Percentiles rank a stretch among this genome's conserved stretches.
These are phyloP conservation scores for Elsinoe perseae DNA, from an alignment of 2,329 filamentous ascomycete species.

Conservation along the genomic window DNA sequence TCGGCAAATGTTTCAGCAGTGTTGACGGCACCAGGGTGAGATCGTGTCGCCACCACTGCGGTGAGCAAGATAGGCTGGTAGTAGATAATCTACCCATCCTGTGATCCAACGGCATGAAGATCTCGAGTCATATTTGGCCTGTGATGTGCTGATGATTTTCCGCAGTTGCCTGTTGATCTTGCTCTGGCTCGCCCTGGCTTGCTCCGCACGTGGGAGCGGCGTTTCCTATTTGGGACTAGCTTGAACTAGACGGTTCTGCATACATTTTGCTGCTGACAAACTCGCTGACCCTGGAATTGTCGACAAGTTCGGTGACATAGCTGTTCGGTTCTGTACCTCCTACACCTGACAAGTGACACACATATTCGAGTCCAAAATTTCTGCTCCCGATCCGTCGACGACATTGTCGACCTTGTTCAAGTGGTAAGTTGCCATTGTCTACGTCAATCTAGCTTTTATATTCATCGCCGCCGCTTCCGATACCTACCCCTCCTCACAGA, in stretches of 20 bases:
- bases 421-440: not conserved
- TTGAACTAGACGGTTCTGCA: conserved; percentile 1
- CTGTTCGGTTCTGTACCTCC: conserved; percentile 2
- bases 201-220: conserved; percentile 12
- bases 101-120: not conserved
- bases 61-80: not conserved
- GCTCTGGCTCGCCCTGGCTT: not conserved
- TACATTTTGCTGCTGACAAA: conserved; percentile 10
- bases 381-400: not conserved
- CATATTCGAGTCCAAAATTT: not conserved
- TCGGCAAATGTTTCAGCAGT: not conserved
- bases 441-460: not conserved
- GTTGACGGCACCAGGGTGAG: not conserved
- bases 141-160: conserved; percentile 6
- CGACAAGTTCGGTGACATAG: conserved; percentile 44
- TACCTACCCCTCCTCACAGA: not conserved
- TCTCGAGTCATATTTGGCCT: conserved; percentile 9
- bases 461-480: conserved; percentile 1
- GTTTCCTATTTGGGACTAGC: not conserved
- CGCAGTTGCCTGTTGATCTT: conserved; percentile 8
- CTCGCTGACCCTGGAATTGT: conserved; percentile 3
- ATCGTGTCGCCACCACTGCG: not conserved
- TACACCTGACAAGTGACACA: not conserved
- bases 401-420: not conserved
- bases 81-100: not conserved